Evolutionary conservation across 2,329 filamentous ascomycete genomes (phyloP), one percentile per base, ranked within the genome.

Genomic region (Talaromyces sp.): DNA sequence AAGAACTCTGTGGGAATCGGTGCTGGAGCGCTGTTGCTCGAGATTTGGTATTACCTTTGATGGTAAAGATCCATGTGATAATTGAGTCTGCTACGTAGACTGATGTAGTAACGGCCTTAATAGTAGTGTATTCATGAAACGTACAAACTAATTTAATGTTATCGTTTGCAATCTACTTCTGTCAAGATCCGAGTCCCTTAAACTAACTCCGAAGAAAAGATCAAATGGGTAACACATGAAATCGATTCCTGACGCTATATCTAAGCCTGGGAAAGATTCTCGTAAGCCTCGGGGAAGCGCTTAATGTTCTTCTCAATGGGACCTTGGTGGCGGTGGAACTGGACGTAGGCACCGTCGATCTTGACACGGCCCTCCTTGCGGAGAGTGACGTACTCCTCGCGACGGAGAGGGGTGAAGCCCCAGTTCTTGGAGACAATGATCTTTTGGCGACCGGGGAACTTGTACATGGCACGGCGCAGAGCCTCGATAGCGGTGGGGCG

Each of bases 361-460:
- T 94, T 91, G 83, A 99, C 89, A 79, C 88, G 89, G 79, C 95
- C 95, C 76, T 89, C 90, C 78, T 92, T 86, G 88, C 96, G 96
- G 85, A 94, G 91, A 82, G 92, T 87, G 78, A 96, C 85, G 85
- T 98, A 99, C 82, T 99, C 95, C 73, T 98, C 95, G 75, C 95
- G 93, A 77, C 92, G 90, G 75, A 99, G 91, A 78, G 93, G 93
- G 67, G 95, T 99, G 91, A 99, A 99, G 73, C 95, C 95, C 95
- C 95, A 99, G 89, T 99, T 99, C 92, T 98, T 99, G 87, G 91
- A 96, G 84, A 98, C 89, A 77, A 99, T 97, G 85, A 99, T 98
- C 92, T 99, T 99, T 88, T 99, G 95, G 84, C 95, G 94, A 82
- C 95, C 95, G 72, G 95, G 95, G 91, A 99, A 99, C 90, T 98